Base-by-base conservation (phyloP, 2,329 filamentous ascomycete genomes). In the Fusarium globosum region DNA sequence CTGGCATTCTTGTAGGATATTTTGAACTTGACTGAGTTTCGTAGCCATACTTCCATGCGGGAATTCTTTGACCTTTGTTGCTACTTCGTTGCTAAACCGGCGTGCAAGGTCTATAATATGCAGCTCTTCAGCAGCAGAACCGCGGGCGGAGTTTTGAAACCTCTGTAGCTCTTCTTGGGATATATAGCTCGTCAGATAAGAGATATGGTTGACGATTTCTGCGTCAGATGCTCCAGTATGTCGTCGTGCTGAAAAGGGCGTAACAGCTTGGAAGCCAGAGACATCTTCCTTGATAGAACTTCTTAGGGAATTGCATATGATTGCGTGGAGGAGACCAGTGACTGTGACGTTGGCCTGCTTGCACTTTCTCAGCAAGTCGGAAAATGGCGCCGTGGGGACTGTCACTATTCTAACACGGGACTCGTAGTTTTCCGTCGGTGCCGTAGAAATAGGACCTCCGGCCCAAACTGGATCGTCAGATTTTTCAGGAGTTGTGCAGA, bases 121-220 rank as follows among this genome's bases (percentile, higher is more conserved):
- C 6, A 63, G 8, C 4, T 53, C 30, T 15, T 62, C 68, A 4
- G 13, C 15, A 2, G 14, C 33, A 35, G 33, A 35, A 35, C 14
- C 33, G 14, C 15, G 14, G 3, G 33, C 6, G 30, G 23, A 60
- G 6, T 39, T 10, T 4, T 16, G 7, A n/a, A 67, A 43, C 15
- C 28, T 51, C 4, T 53, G 26, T 1, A 74, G 4, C 1, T 57
- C 41, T 2, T 28, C 7, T 1, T 7, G 6, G 14, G 64, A 23
- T 0, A 69, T 18, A 9, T 72, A 51, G 8, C 36, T 66, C 8
- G 45, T 41, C 6, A 72, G 5, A 12, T 46, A 66, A 9, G 68
- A 69, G 12, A 71, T 46, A 4, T 74, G 72, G 5, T 74, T 55
- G 4, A 72, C 43, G 3, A 74, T 69, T 0, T 66, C 71, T 1